A percentile compares a stretch with the other conserved stretches of the same genome.
Evolutionary conservation across 1,284 basidiomycete genomes (phyloP).

Genomic region (Neonothopanus nambi): DNA sequence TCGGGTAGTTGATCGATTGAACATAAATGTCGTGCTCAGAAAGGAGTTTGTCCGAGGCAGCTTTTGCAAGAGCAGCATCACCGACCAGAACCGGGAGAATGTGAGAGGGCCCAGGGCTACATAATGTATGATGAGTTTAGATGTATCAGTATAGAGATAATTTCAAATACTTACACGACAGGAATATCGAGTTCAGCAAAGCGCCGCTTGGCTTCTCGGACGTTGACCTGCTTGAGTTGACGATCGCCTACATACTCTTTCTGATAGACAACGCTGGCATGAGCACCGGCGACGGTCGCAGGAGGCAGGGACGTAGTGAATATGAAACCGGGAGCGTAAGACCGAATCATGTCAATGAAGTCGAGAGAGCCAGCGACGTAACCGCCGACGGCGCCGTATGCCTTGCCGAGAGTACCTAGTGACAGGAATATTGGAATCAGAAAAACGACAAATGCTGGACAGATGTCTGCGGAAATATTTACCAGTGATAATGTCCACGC

Average conservation of each 20-base stretch:
- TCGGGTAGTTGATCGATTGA: constrained; percentile 99
- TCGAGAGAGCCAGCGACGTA: constrained; percentile 96
- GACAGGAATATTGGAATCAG: constrained; percentile 16
- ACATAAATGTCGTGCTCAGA: constrained; percentile 95
- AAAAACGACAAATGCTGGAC: not conserved
- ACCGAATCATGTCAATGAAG: constrained; percentile 94
- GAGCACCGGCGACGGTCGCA: constrained; percentile 89
- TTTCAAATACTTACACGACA: constrained; percentile 61
- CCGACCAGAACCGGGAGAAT: constrained; percentile 98
- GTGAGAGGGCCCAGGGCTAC: constrained; percentile 89
- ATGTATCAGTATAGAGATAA: constrained; percentile 7
- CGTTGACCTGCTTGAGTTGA: constrained; percentile 94
- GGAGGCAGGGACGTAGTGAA: constrained; percentile 99
- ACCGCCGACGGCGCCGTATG: constrained; percentile 96
- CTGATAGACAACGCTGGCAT: constrained; percentile 93
- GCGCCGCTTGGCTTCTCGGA: constrained; percentile 85
- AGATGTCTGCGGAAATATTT: constrained; percentile 24
- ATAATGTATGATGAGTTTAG: constrained; percentile 10
- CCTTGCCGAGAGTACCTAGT: constrained; percentile 93
- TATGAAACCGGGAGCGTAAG: constrained; percentile 99
- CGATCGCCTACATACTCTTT: constrained; percentile 91
- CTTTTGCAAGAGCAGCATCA: constrained; percentile 91
- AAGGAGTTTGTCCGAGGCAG: constrained; percentile 91
- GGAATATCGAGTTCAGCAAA: constrained; percentile 89
- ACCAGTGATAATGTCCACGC: constrained; percentile 93